Percentiles rank a stretch among this genome's conserved stretches.
Conservation (phyloP, 1,284 basidiomycete genomes). For the Boletellus deceptivus region DNA sequence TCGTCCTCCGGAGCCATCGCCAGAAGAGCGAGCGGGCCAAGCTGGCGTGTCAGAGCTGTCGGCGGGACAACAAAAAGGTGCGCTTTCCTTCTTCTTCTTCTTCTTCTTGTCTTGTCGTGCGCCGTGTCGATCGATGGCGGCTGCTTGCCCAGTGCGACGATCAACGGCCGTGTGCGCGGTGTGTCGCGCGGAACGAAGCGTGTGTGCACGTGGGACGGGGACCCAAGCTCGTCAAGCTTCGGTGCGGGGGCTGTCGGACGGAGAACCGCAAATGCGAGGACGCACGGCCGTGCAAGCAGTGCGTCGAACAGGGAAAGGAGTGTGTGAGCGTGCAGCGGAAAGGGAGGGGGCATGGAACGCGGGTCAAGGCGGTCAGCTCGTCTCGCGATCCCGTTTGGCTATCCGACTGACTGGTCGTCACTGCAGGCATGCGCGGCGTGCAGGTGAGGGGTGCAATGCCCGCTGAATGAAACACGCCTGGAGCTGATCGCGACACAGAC, state of each 20-base stretch:
- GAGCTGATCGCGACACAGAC: conserved; percentile 36
- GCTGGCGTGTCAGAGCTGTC: conserved; percentile 53
- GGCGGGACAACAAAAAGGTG: conserved; percentile 62
- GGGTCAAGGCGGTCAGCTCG: conserved; percentile 54
- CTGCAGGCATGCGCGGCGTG: conserved; percentile 54
- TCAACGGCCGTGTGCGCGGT: conserved; percentile 56
- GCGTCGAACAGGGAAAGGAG: conserved; percentile 42
- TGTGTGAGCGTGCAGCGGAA: conserved; percentile 51
- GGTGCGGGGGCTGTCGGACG: conserved; percentile 54
- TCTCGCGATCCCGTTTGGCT: background rate
- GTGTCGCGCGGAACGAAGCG: conserved; percentile 48
- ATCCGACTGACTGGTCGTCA: conserved; percentile 9
- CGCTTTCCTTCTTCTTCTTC: background rate
- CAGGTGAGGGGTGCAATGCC: conserved; percentile 39
- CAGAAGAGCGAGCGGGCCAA: conserved; percentile 48
- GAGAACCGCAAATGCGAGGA: conserved; percentile 58
- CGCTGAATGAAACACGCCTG: background rate
- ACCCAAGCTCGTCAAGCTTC: conserved; percentile 53
- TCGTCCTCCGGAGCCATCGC: conserved; percentile 24
- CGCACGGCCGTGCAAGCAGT: conserved; percentile 51
- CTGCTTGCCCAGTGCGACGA: conserved; percentile 40
- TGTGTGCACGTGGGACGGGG: conserved; percentile 54
- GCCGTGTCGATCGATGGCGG: background rate
- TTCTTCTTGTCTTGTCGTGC: background rate
- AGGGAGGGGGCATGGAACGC: conserved; percentile 52